Evolutionary conservation across 2,329 filamentous ascomycete species (phyloP), one percentile per base, ranked within the genome.

Genomic region (Colletotrichum orchidophilum): DNA sequence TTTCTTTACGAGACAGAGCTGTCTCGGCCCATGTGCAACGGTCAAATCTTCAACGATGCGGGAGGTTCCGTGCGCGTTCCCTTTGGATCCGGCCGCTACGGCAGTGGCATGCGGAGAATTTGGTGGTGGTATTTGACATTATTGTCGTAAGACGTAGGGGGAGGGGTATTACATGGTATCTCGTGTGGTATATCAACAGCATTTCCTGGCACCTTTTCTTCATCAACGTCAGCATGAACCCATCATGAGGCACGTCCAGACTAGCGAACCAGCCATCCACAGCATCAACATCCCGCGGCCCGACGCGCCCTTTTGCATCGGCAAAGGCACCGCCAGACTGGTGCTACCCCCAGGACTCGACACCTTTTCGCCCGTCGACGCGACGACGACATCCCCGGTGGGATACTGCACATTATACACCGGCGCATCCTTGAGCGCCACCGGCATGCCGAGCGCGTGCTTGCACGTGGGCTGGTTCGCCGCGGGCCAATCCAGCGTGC

Each of bases 361-460:
- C 7, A 72, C 59, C 13, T 58, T 57, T 27, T 73, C 52, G 5
- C 72, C 72, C 3, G 66, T 71, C 11, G 71, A 71, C 1, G 84
- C 84, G 26, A 81, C 71, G 0, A 86, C 81, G 59, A 77, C 80
- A 33, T 83, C 74, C 2, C 85, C 86, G 2, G 78, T 83, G 1
- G 82, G 82, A 67, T 87, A 88, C 27, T 78, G 75, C 52, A 88
- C 83, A 72, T 88, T 86, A 63, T 81, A 85, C 5, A 87, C 86
- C 0, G 84, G 82, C 1, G 79, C 72, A 5, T 75, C 75, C 18
- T 80, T 81, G 58, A 87, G 76, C 4, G 61, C 35, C 1, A 76
- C 75, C 1, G 78, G 77, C 11, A 78, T 63, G 50, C 86, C 86
- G 13, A 87, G 79, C 3, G 76, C 78, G 75, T 85, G 81, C 0